A percentile compares a stretch with the other conserved stretches of the same genome.
These are phyloP conservation scores for Nannizzia gypsea DNA, from an alignment of 2,329 filamentous ascomycete genomes.

Conservation along the genomic window DNA sequence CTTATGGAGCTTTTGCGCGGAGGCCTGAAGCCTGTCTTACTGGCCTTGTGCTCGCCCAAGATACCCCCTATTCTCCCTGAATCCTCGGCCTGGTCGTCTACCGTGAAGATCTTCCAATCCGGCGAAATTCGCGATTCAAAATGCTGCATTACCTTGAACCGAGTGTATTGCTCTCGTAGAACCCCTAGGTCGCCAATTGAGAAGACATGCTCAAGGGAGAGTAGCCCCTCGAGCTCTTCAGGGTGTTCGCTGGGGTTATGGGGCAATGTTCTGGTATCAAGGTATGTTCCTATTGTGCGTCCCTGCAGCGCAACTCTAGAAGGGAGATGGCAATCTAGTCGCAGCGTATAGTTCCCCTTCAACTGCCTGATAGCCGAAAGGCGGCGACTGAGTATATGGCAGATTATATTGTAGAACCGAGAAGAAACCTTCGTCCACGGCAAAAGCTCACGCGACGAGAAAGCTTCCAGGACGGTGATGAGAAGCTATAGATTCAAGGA, in stretches of 20 bases:
- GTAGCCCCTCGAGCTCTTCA: background rate
- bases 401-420: conserved; percentile 2
- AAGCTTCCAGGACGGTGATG: background rate
- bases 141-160: conserved; percentile 4
- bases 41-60: background rate
- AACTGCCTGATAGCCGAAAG: background rate
- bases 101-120: background rate
- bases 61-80: background rate
- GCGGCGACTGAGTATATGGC: background rate
- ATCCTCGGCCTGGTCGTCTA: background rate
- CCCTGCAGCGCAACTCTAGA: background rate
- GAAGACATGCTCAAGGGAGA: background rate
- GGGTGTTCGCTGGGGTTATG: background rate
- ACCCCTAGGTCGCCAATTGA: background rate
- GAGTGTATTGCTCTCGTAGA: background rate
- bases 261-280: background rate
- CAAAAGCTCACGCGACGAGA: background rate
- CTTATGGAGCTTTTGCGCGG: background rate
- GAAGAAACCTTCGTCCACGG: background rate
- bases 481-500: background rate
- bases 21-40: background rate
- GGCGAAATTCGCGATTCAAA: background rate
- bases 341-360: background rate
- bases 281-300: conserved; percentile 2
- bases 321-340: background rate